A percentile compares a stretch with the other conserved stretches of the same genome.
phyloP scores from a whole-genome alignment of 306 rosid species.

The Cicer cuneatum region DNA sequence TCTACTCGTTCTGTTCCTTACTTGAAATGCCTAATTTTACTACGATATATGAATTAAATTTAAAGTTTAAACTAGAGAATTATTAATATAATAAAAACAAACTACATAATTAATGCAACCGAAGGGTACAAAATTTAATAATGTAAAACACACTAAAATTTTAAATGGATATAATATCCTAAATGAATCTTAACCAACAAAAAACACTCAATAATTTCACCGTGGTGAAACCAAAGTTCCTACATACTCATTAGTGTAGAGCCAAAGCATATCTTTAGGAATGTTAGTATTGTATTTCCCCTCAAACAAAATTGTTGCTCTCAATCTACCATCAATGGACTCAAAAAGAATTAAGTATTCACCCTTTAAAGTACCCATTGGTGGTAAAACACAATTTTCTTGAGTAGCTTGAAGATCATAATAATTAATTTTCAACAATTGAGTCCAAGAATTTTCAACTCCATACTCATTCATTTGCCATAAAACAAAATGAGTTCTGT shows the following conservation, averaged over 20 bases:
- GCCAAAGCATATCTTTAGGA: background rate
- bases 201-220: background rate
- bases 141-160: no score
- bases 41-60: no score
- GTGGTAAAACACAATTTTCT: background rate
- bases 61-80: no score
- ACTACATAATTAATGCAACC: no score
- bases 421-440: background rate
- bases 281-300: background rate
- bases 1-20: no score
- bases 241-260: background rate
- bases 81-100: no score
- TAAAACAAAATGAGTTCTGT: background rate
- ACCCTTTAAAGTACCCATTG: background rate
- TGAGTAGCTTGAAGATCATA: background rate
- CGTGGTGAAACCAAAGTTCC: background rate
- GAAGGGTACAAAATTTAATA: no score
- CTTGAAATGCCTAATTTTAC: no score
- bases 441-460: constrained; percentile 11
- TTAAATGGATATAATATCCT: no score
- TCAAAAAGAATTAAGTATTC: background rate
- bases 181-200: no score
- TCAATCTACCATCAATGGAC: background rate
- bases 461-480: constrained; percentile 18
- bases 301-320: background rate